Base-by-base conservation (phyloP, 768 basidiomycete genomes). In the Russula sp. region DNA sequence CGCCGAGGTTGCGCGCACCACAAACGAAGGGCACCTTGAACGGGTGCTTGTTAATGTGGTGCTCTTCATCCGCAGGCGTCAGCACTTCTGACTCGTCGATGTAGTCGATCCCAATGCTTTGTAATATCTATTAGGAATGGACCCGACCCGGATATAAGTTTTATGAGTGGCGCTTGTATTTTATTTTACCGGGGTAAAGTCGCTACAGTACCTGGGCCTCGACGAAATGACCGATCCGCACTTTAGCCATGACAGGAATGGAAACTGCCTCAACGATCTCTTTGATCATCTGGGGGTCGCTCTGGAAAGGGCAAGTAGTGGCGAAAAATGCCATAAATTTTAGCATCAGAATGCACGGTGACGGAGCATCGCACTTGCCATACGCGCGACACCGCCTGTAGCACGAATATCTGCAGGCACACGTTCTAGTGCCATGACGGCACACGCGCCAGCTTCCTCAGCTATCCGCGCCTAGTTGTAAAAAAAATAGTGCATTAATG, bases 11-110 rank as follows among this genome's bases (percentile, higher is more conserved):
- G 60, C 92, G 88, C 63, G 93, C 92, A 62, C 97, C 97, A 70
- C 95, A 98, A 3, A 99, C 97, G 71, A 98, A 96, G 13, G 94
- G 94, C 16, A 94, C 83, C 74, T 97, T 97, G 84, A 89, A 98
- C 48, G 82, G 81, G 78, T 97, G 93, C 76, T 99, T 99, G 79
- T 93, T 94, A 78, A 98, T 92, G 80, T 96, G 94, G 74, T 94
- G 85, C 74, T 94, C 88, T 59, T 97, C 93, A 74, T 99, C 96
- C 14, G 97, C 96, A 24, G 93, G 92, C 0, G 97, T 97, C 51
- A 99, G 80, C 55, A 98, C 96, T 76, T 92, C 92, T 4, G 88
- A 92, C 77, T 96, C 94, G 73, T 95, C 93, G 65, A 96, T 93
- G 76, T 98, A 99, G 78, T 99, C 97, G 36, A 97, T 89, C 3